Base-by-base conservation (phyloP, 1,284 basidiomycete species). In the Cutaneotrichosporon cavernicola region DNA sequence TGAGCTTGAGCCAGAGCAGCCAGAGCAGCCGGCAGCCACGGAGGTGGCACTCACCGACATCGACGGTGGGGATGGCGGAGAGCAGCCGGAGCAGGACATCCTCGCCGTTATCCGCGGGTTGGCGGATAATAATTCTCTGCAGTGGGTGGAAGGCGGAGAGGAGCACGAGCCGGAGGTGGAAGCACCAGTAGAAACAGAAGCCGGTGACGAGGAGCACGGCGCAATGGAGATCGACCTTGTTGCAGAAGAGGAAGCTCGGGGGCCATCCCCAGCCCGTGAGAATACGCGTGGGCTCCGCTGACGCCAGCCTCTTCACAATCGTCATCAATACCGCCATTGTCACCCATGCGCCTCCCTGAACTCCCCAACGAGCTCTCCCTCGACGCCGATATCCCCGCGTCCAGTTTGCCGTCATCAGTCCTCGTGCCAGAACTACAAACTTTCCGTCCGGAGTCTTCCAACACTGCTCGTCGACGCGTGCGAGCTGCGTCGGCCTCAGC, bases 281-380 rank as follows among this genome's bases (percentile, higher is more conserved):
- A 14, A n/a, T n/a, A 32, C 40, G 11, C 4, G 13, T 11, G 13
- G 18, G 30, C 22, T 8, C 8, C 14, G 50, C 58, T 60, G 50
- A 60, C 38, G 11, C 21, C 50, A 60, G 58, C 49, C 13, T 43
- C 47, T 13, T 60, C 58, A 16, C 58, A 50, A 9, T 22, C 53
- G n/a, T 53, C 50, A 60, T 47, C 58, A 5, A 31, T 59, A 14
- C 32, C 49, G 63, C 66, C 46, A 36, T 36, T 36, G 34, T 36
- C 34, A n/a, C 43, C 43, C 43, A n/a, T 46, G 43, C 16, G 43
- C 69, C 66, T 13, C n/a, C 62, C 30, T 30, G 65, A 43, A 58
- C 66, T 52, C 21, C 61, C 36, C 34, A 49, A 21, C 58, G 68
- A 46, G n/a, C 36, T 61, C 22, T 38, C 52, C 10, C 50, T 30